These are phyloP conservation scores for Ceratopteris richardii DNA, from an alignment of 75 land plant genomes.

Conservation along the genomic window DNA sequence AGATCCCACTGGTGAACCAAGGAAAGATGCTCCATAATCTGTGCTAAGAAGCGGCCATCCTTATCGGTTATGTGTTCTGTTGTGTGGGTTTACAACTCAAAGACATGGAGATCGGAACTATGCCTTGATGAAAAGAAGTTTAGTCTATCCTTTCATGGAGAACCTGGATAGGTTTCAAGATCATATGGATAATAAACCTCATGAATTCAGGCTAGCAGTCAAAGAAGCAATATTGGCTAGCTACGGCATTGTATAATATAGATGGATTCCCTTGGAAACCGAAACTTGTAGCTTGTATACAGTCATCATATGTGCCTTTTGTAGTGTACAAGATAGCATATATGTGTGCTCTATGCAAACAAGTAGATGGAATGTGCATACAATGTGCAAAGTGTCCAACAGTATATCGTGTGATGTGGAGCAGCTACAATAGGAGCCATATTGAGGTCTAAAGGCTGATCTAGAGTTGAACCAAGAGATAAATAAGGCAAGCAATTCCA, in stretches of 20 bases:
- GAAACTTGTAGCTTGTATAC: too few relatives aligned
- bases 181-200: conserved; percentile 22
- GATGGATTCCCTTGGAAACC: background rate
- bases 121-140: conserved; percentile 35
- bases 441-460: too few relatives aligned
- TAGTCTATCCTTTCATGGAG: conserved; percentile 28
- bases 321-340: too few relatives aligned
- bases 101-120: conserved; percentile 24
- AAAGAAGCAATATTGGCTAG: conserved; percentile 27
- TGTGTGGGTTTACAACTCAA: conserved; percentile 25
- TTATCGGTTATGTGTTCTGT: conserved; percentile 31
- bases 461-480: too few relatives aligned
- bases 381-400: too few relatives aligned
- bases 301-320: too few relatives aligned
- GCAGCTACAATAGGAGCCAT: too few relatives aligned
- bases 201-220: conserved; percentile 22
- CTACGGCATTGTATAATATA: conserved; percentile 20
- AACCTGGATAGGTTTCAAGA: conserved; percentile 21
- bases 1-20: too few relatives aligned
- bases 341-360: too few relatives aligned
- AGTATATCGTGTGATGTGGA: too few relatives aligned
- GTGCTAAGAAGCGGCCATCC: conserved; percentile 17
- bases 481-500: too few relatives aligned
- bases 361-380: too few relatives aligned
- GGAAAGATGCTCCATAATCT: conserved; percentile 25